Evolutionary conservation across 2,329 filamentous ascomycete genomes (phyloP), one percentile per base, ranked within the genome.

Genomic region (Paracoccidioides lutzii): DNA sequence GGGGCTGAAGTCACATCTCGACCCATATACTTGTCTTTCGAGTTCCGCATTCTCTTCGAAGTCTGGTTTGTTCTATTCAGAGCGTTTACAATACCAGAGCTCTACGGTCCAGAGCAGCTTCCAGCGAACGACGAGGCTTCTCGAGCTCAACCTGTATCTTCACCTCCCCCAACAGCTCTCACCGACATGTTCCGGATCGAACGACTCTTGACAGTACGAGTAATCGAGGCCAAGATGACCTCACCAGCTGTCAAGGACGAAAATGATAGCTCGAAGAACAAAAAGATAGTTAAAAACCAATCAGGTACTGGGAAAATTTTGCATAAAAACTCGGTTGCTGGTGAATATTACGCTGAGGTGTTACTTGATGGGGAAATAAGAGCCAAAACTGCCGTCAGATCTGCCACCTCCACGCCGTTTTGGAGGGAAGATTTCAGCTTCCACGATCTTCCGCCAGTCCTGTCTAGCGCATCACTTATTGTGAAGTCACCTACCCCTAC

Each of bases 21-120:
- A n/a, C 91, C 93, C 0, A 84, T 97, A 40, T 96, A 95, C 67
- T 76, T 98, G 38, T 87, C 88, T 3, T 73, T 96, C 46, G 91
- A 97, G 62, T 90, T 82, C 32, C 81, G 90, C 44, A 83, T 95
- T 5, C 77, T 95, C n/a, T 95, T 94, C 64, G 93, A 98, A 68
- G 93, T 96, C 10, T 98, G 93, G 93, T 91, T 95, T 64, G 90
- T 95, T 5, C 75, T 98, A 8, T 71, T 98, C 35, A 82, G 91
- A 59, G 90, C 91, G 0, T 96, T 96, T 69, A 89, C 91, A 0
- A 84, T 95, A 48, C 91, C 93, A 0, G 90, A 96, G 63, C 78
- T 97, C 10, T 97, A 95, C 66, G 88, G 84, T 1, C 79, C 80
- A n/a, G 78, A 80, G 59, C 73, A 75, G 56, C 62, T 61, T 14